phyloP scores from a whole-genome alignment of 192 early-diverging fungal genomes.

The Mortierella alpina region DNA sequence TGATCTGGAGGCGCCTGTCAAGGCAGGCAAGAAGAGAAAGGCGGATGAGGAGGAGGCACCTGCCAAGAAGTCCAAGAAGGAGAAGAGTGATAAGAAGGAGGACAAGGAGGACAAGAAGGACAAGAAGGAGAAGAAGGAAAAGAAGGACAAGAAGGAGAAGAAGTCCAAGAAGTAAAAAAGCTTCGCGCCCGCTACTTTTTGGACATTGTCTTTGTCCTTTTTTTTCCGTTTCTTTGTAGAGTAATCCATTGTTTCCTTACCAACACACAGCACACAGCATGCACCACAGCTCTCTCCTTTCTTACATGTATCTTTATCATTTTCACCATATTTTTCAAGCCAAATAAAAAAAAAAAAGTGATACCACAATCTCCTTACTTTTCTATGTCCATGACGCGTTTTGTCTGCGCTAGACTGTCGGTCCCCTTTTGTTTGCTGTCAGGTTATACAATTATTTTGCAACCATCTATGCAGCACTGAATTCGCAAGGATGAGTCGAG shows the following conservation, averaged over 20 bases:
- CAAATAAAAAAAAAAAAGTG: too few relatives aligned
- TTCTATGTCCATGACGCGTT: too few relatives aligned
- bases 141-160: constrained; percentile 41
- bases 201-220: constrained; percentile 6
- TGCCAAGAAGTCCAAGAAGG: constrained; percentile 64
- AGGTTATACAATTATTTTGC: too few relatives aligned
- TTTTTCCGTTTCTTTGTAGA: constrained; percentile 10
- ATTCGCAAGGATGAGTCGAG: too few relatives aligned
- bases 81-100: constrained; percentile 70
- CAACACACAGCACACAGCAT: too few relatives aligned
- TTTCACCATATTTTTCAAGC: too few relatives aligned
- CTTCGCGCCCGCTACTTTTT: constrained; percentile 1
- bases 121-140: constrained; percentile 34
- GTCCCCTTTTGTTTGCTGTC: too few relatives aligned
- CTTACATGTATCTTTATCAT: too few relatives aligned
- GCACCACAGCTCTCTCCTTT: too few relatives aligned
- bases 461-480: too few relatives aligned
- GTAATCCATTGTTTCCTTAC: neutral
- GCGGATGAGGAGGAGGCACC: constrained; percentile 62
- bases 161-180: constrained; percentile 6
- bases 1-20: constrained; percentile 55
- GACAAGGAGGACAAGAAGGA: constrained; percentile 63
- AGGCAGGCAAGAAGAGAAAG: constrained; percentile 63
- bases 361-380: too few relatives aligned
- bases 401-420: too few relatives aligned